Evolutionary conservation across 495 filamentous ascomycete species (phyloP).

Genomic region (Talaromyces nanjingensis): DNA sequence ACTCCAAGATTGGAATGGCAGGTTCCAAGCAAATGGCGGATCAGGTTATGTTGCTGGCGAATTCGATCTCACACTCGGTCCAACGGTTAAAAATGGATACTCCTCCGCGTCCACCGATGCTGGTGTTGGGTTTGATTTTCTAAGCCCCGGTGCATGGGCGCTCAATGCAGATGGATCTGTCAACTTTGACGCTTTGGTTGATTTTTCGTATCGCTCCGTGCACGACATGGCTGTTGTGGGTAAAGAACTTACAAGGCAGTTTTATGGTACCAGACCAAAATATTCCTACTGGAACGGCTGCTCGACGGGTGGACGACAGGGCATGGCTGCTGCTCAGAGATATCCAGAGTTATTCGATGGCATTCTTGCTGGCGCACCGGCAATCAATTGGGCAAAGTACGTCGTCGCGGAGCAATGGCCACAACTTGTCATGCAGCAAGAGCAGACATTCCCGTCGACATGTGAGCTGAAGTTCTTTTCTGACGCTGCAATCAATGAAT

Average conservation of each 20-base stretch:
- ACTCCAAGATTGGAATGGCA: slow-evolving; percentile 31
- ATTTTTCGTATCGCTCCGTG: slow-evolving; percentile 33
- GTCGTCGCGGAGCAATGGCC: slow-evolving; percentile 16
- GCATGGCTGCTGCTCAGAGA: slow-evolving; percentile 34
- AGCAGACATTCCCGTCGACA: slow-evolving; percentile 29
- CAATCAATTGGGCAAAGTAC: slow-evolving; percentile 33
- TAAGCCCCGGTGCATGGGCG: slow-evolving; percentile 24
- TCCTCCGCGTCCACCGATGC: slow-evolving; percentile 33
- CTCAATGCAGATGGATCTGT: slow-evolving; percentile 32
- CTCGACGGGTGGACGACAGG: slow-evolving; percentile 41
- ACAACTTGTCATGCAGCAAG: slow-evolving; percentile 19
- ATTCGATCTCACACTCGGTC: slow-evolving; percentile 9
- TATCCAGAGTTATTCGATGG: slow-evolving; percentile 50
- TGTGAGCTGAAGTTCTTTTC: slow-evolving; percentile 38
- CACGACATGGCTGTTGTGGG: slow-evolving; percentile 23
- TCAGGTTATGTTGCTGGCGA: slow-evolving; percentile 31
- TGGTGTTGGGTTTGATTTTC: neutral
- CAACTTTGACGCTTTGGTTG: slow-evolving; percentile 27
- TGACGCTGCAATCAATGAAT: slow-evolving; percentile 29
- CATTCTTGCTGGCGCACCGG: slow-evolving; percentile 46
- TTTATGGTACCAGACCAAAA: slow-evolving; percentile 11
- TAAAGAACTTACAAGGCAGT: slow-evolving; percentile 12
- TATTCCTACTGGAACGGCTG: slow-evolving; percentile 43
- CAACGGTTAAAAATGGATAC: slow-evolving; percentile 26
- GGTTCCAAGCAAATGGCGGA: slow-evolving; percentile 36